Conservation (phyloP, 768 basidiomycete species). For the Lactarius evosmus region DNA sequence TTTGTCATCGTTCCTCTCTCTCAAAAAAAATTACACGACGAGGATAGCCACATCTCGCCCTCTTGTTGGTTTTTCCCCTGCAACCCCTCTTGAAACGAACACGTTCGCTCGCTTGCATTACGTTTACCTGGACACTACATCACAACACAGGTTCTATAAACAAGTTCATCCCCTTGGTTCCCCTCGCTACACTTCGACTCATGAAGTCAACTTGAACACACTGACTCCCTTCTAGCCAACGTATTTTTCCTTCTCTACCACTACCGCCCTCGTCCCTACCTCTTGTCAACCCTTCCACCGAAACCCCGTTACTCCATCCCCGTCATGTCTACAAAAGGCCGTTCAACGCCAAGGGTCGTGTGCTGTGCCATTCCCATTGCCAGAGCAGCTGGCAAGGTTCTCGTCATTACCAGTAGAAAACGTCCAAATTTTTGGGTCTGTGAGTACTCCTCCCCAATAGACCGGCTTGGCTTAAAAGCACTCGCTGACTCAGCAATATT, state of each 20-base stretch:
- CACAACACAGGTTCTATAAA: conserved; percentile 19
- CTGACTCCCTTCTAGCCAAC: conserved; percentile 4
- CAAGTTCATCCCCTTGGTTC: conserved; percentile 6
- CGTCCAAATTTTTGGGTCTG: conserved; percentile 80
- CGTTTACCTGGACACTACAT: conserved; percentile 12
- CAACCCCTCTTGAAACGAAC: neutral
- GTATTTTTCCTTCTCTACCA: conserved; percentile 1
- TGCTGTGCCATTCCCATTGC: conserved; percentile 88
- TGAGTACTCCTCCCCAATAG: conserved; percentile 48
- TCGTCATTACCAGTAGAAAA: conserved; percentile 83
- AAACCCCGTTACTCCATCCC: conserved; percentile 7
- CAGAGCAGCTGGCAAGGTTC: conserved; percentile 68
- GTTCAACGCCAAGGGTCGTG: conserved; percentile 77
- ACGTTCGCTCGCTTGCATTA: conserved; percentile 12
- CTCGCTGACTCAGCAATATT: conserved; percentile 16
- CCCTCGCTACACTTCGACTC: conserved; percentile 18
- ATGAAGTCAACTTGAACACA: conserved; percentile 27
- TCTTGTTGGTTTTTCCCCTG: neutral
- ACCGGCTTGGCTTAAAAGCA: conserved; percentile 15
- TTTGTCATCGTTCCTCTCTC: conserved; percentile 6
- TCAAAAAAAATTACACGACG: neutral
- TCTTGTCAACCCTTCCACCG: conserved; percentile 6
- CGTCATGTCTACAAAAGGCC: conserved; percentile 56
- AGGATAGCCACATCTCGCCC: neutral
- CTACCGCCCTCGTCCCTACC: neutral